Evolutionary conservation across 2,329 filamentous ascomycete species (phyloP).

Genomic region (Penicillium sp.): DNA sequence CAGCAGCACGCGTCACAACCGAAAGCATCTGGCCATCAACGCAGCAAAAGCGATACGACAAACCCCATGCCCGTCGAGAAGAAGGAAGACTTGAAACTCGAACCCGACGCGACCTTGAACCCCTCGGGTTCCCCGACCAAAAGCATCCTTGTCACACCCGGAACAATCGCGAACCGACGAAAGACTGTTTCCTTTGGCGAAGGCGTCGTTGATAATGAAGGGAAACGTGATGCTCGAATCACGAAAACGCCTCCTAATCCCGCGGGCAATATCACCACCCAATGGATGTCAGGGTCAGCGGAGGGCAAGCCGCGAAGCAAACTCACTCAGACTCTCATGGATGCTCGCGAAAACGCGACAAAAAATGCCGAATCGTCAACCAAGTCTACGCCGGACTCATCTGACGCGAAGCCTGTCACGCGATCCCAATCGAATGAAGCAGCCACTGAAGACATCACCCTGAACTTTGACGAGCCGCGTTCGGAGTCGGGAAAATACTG

Average conservation of each 20-base stretch:
- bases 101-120: conserved; percentile 27
- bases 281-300: conserved; percentile 37
- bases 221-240: conserved; percentile 46
- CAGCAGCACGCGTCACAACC: conserved; percentile 17
- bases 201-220: conserved; percentile 54
- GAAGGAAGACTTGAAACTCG: conserved; percentile 20
- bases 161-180: conserved; percentile 52
- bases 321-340: conserved; percentile 39
- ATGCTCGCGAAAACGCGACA: conserved; percentile 37
- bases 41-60: conserved; percentile 18
- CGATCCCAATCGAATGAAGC: conserved; percentile 23
- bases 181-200: conserved; percentile 61
- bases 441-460: conserved; percentile 45
- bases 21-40: conserved; percentile 18
- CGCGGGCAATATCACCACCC: conserved; percentile 46
- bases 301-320: conserved; percentile 39
- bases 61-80: conserved; percentile 20
- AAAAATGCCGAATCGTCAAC: conserved; percentile 21
- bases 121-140: conserved; percentile 52
- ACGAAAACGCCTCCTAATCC: conserved; percentile 46
- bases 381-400: conserved; percentile 9
- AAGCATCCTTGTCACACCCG: conserved; percentile 61
- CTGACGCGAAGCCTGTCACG: conserved; percentile 10
- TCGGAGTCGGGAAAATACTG: conserved; percentile 59
- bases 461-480: conserved; percentile 52